Evolutionary conservation across 805 yeast genomes (phyloP), one percentile per base, ranked within the genome.

Genomic region (Candida broadrunensis): DNA sequence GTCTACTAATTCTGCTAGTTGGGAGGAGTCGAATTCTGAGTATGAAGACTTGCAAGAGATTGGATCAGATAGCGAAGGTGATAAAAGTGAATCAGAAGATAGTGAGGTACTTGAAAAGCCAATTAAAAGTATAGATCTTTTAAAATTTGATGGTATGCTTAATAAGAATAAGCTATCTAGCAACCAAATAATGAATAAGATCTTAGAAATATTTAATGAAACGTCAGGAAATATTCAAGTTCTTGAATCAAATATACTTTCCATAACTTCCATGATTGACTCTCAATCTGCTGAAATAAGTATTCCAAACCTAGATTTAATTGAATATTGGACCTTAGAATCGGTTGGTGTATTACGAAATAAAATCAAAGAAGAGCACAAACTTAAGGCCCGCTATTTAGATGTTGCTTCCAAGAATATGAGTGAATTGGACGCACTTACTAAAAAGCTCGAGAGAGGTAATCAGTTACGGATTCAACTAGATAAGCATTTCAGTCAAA

Each of bases 181-280:
- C 5, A 26, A 13, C 14, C 6, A 6, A 5, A 38, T 55, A 13
- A 17, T 33, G 14, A 44, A 48, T n/a, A 49, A 54, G 33, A 52
- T 56, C 15, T 33, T 37, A 4, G 52, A 55, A 35, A 56, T 66
- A 21, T 35, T 55, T n/a, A 48, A 52, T 32, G 42, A 41, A 12
- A 57, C 68, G 1, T 47, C 52, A 15, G 72, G 61, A 0, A 45
- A 60, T n/a, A 34, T 60, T 19, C 36, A 45, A 15, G 45, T 61
- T 7, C 45, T 65, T 16, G 39, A 48, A 9, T 26, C 36, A 13
- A 67, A 67, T 39, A 39, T 50, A 1, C 24, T 43, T 5, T 19
- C 38, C 6, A 36, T 61, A 7, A 33, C 25, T 2, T 25, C 39
- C 0, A 41, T 51, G 12, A 31, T 61, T 13, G 45, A 44, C 2